A percentile compares a stretch with the other conserved stretches of the same genome.
These are phyloP conservation scores for Mycosphaerella sp. DNA, from an alignment of 2,329 filamentous ascomycete genomes.

Conservation along the genomic window DNA sequence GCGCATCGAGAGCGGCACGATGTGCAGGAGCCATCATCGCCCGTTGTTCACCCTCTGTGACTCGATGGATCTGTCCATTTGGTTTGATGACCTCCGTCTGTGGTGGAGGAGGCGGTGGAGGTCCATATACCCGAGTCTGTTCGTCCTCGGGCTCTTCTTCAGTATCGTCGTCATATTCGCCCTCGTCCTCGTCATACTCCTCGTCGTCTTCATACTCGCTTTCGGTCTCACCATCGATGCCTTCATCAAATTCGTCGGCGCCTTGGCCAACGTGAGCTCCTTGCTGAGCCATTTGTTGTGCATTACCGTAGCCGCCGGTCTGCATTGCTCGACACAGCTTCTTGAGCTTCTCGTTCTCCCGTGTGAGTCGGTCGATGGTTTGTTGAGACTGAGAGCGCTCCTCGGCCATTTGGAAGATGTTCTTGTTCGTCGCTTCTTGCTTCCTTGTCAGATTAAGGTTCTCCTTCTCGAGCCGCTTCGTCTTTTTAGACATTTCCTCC, in stretches of 20 bases:
- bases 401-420: conserved; percentile 96
- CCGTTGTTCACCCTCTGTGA: conserved; percentile 18
- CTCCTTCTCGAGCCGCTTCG: conserved; percentile 92
- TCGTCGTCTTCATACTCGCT: conserved; percentile 63
- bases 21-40: conserved; percentile 20
- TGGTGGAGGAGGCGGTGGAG: conserved; percentile 46
- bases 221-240: conserved; percentile 48
- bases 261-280: conserved; percentile 14
- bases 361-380: conserved; percentile 71
- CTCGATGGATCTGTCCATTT: conserved; percentile 23
- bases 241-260: conserved; percentile 28
- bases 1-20: conserved; percentile 12
- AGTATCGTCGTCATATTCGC: conserved; percentile 59
- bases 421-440: conserved; percentile 86
- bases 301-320: conserved; percentile 70
- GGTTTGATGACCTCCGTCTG: conserved; percentile 19
- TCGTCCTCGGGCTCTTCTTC: conserved; percentile 46
- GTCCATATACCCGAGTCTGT: conserved; percentile 36
- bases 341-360: conserved; percentile 85
- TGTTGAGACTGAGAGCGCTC: conserved; percentile 73
- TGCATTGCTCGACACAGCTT: conserved; percentile 96
- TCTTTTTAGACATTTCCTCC: conserved; percentile 99
- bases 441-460: conserved; percentile 87
- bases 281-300: conserved; percentile 20
- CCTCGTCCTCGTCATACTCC: conserved; percentile 59